Base-by-base conservation (phyloP, 495 filamentous ascomycete species). In the Pyrenula massariospora region DNA sequence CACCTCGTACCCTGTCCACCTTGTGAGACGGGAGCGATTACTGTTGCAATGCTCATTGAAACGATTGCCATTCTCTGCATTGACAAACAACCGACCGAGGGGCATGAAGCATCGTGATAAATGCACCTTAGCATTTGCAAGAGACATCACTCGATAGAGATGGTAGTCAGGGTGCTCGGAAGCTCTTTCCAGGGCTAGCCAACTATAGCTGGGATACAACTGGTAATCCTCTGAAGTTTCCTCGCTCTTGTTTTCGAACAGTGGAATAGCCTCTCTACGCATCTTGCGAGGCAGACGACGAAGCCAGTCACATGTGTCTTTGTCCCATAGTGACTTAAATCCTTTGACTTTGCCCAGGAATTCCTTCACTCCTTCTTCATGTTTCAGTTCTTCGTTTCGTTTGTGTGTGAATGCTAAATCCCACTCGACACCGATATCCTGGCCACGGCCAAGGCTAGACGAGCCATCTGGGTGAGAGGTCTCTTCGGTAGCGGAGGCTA, bases 191-290 rank as follows among this genome's bases (percentile, higher is more conserved):
- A 11, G 21, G 50, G 50, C 22, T 23, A 53, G 22, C 50, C 50
- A 53, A 53, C 50, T 53, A 21, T 53, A 53, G 50, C 22, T 53
- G 50, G 50, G 50, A 53, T 53, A 21, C 50, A 53, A 21, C 11
- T 53, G n/a, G n/a, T 11, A 53, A 23, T 53, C 50, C 22, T 53
- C 50, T 11, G 50, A 53, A 53, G 12, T 21, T 53, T 21, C 50
- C 11, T 53, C 50, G 11, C 11, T 53, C 11, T 53, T 53, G 50
- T 22, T 53, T 53, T 53, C 50, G 50, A 53, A 53, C 50, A 53
- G 22, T 10, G 50, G 50, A 53, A 53, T 53, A 12, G 50, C 50
- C 50, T 53, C 50, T 53, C 50, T 10, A 21, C 21, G 50, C 50
- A 53, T 53, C 11, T 10, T 53, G 50, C 21, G 50, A 22, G 50